A percentile compares a stretch with the other conserved stretches of the same genome.
phyloP scores from a whole-genome alignment of 2,329 filamentous ascomycete species.

The Aspergillus terreus region DNA sequence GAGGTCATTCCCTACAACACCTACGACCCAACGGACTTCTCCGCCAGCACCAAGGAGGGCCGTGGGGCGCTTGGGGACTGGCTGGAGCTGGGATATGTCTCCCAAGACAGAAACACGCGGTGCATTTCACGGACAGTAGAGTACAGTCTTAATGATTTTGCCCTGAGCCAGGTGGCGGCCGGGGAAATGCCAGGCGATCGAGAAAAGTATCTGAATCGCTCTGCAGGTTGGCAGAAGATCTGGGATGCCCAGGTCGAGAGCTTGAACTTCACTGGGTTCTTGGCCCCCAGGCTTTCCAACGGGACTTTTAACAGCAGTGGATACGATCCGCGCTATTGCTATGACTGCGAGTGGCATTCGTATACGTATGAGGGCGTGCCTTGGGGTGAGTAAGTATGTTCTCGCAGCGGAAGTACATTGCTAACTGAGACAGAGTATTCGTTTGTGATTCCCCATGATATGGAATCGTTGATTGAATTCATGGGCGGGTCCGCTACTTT shows the following conservation, averaged over 20 bases:
- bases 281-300: conserved; percentile 55
- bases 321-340: conserved; percentile 53
- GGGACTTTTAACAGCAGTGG: conserved; percentile 46
- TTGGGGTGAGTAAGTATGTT: conserved; percentile 40
- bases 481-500: conserved; percentile 55
- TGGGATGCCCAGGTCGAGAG: conserved; percentile 60
- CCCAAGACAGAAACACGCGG: conserved; percentile 52
- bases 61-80: conserved; percentile 67
- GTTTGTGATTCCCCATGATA: conserved; percentile 65
- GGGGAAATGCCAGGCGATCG: conserved; percentile 47
- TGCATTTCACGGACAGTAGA: conserved; percentile 65
- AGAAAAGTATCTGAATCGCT: conserved; percentile 58
- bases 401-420: too few species aligned
- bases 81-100: conserved; percentile 63
- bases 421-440: conserved; percentile 46
- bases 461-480: conserved; percentile 51
- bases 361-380: conserved; percentile 59
- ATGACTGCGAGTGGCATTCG: conserved; percentile 63
- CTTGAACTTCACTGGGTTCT: conserved; percentile 52
- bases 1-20: conserved; percentile 62
- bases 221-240: conserved; percentile 68
- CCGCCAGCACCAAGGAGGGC: conserved; percentile 64
- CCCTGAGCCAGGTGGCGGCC: conserved; percentile 52
- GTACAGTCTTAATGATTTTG: conserved; percentile 64
- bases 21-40: conserved; percentile 49